Percentiles rank a stretch among this genome's conserved stretches.
phyloP scores from a whole-genome alignment of 2,329 filamentous ascomycete species.

The Beauveria pseudobassiana region DNA sequence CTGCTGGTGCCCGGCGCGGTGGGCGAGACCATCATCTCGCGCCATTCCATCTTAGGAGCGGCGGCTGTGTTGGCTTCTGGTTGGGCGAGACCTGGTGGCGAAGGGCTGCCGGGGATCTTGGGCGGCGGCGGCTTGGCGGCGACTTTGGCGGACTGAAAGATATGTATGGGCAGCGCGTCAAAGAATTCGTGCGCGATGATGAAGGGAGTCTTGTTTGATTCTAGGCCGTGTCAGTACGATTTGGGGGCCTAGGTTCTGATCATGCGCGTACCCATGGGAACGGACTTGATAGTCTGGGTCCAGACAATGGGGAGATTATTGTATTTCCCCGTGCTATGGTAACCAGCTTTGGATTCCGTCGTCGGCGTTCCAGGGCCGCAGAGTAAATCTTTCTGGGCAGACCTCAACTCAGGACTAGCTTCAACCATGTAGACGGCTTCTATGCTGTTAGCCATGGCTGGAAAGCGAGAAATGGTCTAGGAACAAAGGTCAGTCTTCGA shows the following conservation, averaged over 20 bases:
- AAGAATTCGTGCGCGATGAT: conserved; percentile 98
- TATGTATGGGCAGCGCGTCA: conserved; percentile 92
- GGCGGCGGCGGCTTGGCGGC: conserved; percentile 14
- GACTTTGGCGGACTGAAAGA: conserved; percentile 68
- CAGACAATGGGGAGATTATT: conserved; percentile 70
- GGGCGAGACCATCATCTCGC: conserved; percentile 71
- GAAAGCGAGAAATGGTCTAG: conserved; percentile 82
- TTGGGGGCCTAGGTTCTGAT: not conserved
- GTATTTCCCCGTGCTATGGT: conserved; percentile 69
- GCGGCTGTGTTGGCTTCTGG: conserved; percentile 30
- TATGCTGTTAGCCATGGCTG: conserved; percentile 65
- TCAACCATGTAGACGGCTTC: conserved; percentile 92
- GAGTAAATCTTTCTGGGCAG: conserved; percentile 71
- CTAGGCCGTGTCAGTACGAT: conserved; percentile 26
- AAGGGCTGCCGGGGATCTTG: conserved; percentile 21
- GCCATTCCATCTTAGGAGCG: conserved; percentile 54
- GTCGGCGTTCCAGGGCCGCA: conserved; percentile 64
- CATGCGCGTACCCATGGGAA: conserved; percentile 54
- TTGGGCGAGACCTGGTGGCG: conserved; percentile 33
- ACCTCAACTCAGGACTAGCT: conserved; percentile 72
- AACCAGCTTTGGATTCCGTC: conserved; percentile 64
- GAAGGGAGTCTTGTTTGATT: conserved; percentile 69
- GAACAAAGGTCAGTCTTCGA: not conserved
- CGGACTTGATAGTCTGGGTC: conserved; percentile 81
- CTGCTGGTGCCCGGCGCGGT: conserved; percentile 50